Conservation (phyloP, 2,329 filamentous ascomycete genomes). For the Aspergillus novoparasiticus region DNA sequence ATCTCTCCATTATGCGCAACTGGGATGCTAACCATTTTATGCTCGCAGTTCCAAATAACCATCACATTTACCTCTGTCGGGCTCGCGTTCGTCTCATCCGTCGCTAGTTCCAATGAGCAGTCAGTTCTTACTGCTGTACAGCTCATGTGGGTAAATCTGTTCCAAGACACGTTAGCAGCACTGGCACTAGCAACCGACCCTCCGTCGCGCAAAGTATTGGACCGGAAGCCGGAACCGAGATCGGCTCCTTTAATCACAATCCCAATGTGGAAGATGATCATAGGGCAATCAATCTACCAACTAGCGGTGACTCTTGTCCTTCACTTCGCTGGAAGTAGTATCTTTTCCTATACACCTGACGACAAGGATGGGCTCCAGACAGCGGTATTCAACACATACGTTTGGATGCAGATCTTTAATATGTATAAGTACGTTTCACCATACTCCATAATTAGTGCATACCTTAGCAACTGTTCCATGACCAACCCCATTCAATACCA, state of each 20-base stretch:
- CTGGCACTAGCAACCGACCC: slow-evolving; percentile 64
- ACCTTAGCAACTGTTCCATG: neutral
- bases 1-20: neutral
- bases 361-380: slow-evolving; percentile 56
- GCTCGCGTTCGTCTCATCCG: slow-evolving; percentile 63
- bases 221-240: slow-evolving; percentile 50
- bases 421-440: slow-evolving; percentile 55
- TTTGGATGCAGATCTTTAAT: slow-evolving; percentile 75
- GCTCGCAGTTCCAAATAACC: slow-evolving; percentile 55
- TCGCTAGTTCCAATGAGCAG: slow-evolving; percentile 56
- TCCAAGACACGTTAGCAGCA: slow-evolving; percentile 68
- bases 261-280: slow-evolving; percentile 47
- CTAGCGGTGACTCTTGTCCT: slow-evolving; percentile 39
- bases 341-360: slow-evolving; percentile 52
- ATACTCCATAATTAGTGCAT: neutral
- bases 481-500: neutral
- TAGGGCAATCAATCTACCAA: slow-evolving; percentile 43
- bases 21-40: neutral
- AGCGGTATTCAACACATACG: slow-evolving; percentile 70
- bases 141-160: slow-evolving; percentile 67
- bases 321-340: slow-evolving; percentile 60
- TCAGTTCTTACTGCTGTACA: slow-evolving; percentile 66
- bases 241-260: slow-evolving; percentile 45
- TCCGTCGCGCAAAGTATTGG: slow-evolving; percentile 57
- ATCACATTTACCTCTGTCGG: slow-evolving; percentile 68